A percentile compares a stretch with the other conserved stretches of the same genome.
These are phyloP conservation scores for Candida awuae DNA, from an alignment of 805 yeast genomes.

Conservation along the genomic window DNA sequence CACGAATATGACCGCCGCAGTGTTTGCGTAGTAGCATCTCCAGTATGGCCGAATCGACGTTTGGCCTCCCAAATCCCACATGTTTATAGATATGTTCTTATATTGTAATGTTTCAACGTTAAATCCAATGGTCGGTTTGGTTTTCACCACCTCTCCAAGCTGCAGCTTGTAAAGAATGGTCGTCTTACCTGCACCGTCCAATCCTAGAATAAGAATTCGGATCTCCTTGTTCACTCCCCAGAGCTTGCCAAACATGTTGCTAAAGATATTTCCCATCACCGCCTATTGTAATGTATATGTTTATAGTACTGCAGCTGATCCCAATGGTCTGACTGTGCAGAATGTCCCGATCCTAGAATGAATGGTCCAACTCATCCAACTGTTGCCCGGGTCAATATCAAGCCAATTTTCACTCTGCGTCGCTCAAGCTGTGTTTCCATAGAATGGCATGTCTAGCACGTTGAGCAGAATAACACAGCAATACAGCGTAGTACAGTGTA, in stretches of 20 bases:
- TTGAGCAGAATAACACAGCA: too few relatives aligned
- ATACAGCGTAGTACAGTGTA: too few relatives aligned
- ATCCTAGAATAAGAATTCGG: constrained; percentile 80
- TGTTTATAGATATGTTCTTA: constrained; percentile 83
- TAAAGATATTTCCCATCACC: constrained; percentile 82
- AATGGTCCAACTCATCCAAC: too few relatives aligned
- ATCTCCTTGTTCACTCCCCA: constrained; percentile 91
- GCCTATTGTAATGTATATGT: not conserved
- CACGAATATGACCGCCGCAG: constrained; percentile 93
- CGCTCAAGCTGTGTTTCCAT: too few relatives aligned
- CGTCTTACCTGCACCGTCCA: constrained; percentile 97
- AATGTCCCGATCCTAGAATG: too few relatives aligned
- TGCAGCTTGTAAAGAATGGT: constrained; percentile 87
- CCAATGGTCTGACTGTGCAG: not conserved
- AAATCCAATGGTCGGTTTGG: constrained; percentile 79
- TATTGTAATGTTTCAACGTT: constrained; percentile 88
- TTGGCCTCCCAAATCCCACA: constrained; percentile 98
- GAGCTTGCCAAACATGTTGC: constrained; percentile 73
- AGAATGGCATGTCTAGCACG: too few relatives aligned
- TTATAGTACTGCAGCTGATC: not conserved
- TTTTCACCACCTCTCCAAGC: constrained; percentile 74
- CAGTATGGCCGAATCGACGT: constrained; percentile 93
- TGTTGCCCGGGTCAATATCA: too few relatives aligned
- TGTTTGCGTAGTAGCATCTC: constrained; percentile 92
- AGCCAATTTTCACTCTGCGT: too few relatives aligned